Evolutionary conservation across 2,329 filamentous ascomycete genomes (phyloP), one percentile per base, ranked within the genome.

Genomic region (Xylariaceae sp.): DNA sequence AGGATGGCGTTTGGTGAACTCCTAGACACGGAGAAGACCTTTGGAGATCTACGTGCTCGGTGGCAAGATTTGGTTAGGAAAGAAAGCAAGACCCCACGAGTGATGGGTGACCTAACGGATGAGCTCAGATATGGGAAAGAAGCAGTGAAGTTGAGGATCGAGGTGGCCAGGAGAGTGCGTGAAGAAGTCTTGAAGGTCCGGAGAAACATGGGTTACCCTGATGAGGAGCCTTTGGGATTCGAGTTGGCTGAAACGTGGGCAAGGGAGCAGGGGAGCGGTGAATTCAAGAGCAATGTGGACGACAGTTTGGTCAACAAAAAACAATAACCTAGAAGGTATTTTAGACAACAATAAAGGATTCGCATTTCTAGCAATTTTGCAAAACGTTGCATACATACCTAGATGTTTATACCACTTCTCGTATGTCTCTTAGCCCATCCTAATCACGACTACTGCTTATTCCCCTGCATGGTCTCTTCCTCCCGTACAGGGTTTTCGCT

Each of bases 241-340:
- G 88, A 85, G 7, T 73, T 92, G 23, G 91, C 89, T 0, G 89
- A 93, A 72, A 96, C 92, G 1, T 97, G 91, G 87, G 77, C 81
- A 2, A 74, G 74, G 42, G 81, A 83, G 55, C 77, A 76, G 13
- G 70, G 70, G 27, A 70, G 74, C 37, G 75, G 75, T 49, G 75
- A 72, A 50, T 82, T 79, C 63, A 78, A 73, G 68, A 84, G 81
- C 55, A 72, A 75, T 3, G 79, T 84, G 6, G 81, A 84, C 49
- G 78, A 77, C 30, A 81, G 81, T 60, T 65, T 79, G 48, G 75
- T 83, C 18, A 70, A 68, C 24, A 67, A 62, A 50, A 67, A 61
- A 52, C 59, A 67, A 49, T 68, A 35, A 50, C 36, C 16, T 21
- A 16, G 13, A 41, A 18, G 11, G 18, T 24, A 20, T 23, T 23